Conservation (phyloP, 2,329 filamentous ascomycete species). For the Aureobasidium sp. region DNA sequence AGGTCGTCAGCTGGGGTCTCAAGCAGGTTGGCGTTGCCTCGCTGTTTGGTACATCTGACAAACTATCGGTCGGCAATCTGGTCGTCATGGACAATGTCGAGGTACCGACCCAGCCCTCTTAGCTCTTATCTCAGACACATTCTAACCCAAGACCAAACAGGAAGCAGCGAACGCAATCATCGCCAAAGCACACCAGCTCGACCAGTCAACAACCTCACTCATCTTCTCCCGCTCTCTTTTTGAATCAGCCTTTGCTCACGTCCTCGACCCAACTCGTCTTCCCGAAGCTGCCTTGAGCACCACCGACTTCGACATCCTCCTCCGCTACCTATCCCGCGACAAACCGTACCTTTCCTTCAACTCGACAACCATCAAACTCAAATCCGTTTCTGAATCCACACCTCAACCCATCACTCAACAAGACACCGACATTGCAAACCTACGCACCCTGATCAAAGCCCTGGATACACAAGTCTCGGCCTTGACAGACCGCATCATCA, state of each 20-base stretch:
- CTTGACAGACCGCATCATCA: slow-evolving; percentile 48
- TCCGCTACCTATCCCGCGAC: slow-evolving; percentile 43
- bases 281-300: slow-evolving; percentile 27
- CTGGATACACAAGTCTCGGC: slow-evolving; percentile 60
- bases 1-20: slow-evolving; percentile 66
- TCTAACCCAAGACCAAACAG: slow-evolving; percentile 14
- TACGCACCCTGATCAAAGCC: slow-evolving; percentile 63
- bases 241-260: slow-evolving; percentile 20
- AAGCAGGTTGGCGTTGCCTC: slow-evolving; percentile 56
- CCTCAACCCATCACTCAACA: slow-evolving; percentile 58
- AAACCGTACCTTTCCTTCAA: slow-evolving; percentile 26
- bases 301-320: slow-evolving; percentile 35
- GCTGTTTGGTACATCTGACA: slow-evolving; percentile 34
- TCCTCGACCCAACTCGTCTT: neutral
- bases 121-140: too few species aligned
- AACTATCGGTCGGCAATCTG: slow-evolving; percentile 52
- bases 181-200: slow-evolving; percentile 24
- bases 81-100: slow-evolving; percentile 59
- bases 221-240: slow-evolving; percentile 27
- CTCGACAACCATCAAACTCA: slow-evolving; percentile 63
- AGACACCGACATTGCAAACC: slow-evolving; percentile 71
- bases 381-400: slow-evolving; percentile 39
- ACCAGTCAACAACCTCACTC: slow-evolving; percentile 27
- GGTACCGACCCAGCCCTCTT: slow-evolving; percentile 26
- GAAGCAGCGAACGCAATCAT: slow-evolving; percentile 35